Base-by-base conservation (phyloP, 2,329 filamentous ascomycete genomes). In the Trichoderma atrobrunneum region DNA sequence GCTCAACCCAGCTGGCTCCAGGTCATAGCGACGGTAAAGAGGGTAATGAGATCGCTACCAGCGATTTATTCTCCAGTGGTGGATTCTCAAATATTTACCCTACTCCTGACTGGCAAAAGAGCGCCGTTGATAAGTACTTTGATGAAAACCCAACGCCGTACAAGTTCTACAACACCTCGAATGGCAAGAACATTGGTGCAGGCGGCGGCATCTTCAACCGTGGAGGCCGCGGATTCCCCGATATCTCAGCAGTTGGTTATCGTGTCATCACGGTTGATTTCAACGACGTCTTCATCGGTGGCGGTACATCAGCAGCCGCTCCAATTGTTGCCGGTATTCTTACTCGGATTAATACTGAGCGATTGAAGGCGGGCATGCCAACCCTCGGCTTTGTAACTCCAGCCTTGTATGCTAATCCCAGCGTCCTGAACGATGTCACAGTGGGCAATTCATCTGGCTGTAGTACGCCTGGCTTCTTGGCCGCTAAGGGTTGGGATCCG, bases 71-170 rank as follows among this genome's bases (percentile, higher is more conserved):
- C 21, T 56, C 48, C 30, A 36, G 63, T 1, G 63, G 63, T 28
- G 85, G 85, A 16, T 86, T 87, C 78, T 82, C 80, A 69, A 84
- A 86, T 75, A 80, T 84, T 74, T 87, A 86, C 71, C 74, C 79
- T 3, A 73, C 84, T 3, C 85, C 86, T 0, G 73, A 76, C 10
- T 88, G 87, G 76, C 86, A 88, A 74, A 76, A 79, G n/a, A 71
- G 74, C 0, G 82, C 82, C 12, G 80, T 85, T 7, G 74, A 77
- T 5, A 73, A 75, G 8, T 86, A 81, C 76, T 84, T 85, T 67
- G 75, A 72, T 72, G 30, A 78, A 82, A 69, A 78, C 3, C 39
- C 39, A 32, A 8, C 64, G 34, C 48, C 51, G 14, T 68, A 59
- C 64, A 28, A 39, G 21, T 59, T 1, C 21, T 68, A 68, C 51